These are phyloP conservation scores for Panicum virgatum DNA, from an alignment of 202 grass and related monocot genomes.

Conservation along the genomic window DNA sequence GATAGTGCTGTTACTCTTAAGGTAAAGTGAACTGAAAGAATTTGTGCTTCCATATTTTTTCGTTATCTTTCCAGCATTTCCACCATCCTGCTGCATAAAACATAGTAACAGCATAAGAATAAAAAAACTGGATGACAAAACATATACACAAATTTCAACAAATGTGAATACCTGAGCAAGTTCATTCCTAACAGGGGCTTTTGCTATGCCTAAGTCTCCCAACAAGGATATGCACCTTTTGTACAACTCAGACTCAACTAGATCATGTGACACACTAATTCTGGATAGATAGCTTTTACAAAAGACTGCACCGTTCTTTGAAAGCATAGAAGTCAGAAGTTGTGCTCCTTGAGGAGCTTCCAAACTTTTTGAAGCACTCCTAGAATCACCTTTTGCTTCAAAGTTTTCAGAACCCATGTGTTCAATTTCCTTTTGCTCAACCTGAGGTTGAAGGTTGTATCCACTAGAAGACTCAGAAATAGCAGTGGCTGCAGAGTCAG, in stretches of 20 bases:
- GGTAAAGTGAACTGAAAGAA: slow-evolving; percentile 61
- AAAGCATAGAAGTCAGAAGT: slow-evolving; percentile 30
- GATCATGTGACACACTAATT: slow-evolving; percentile 66
- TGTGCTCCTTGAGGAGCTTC: slow-evolving; percentile 36
- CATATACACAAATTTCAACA: slow-evolving; percentile 3
- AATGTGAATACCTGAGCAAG: slow-evolving; percentile 48
- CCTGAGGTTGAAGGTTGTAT: slow-evolving; percentile 26
- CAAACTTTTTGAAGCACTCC: slow-evolving; percentile 14
- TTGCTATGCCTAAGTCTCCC: slow-evolving; percentile 45
- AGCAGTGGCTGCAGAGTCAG: slow-evolving; percentile 34
- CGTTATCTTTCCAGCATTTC: slow-evolving; percentile 36
- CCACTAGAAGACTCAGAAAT: slow-evolving; percentile 41
- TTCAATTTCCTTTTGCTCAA: slow-evolving; percentile 50
- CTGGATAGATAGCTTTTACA: slow-evolving; percentile 64
- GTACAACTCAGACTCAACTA: slow-evolving; percentile 70
- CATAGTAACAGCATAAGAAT: slow-evolving; percentile 31
- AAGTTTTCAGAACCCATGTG: slow-evolving; percentile 44
- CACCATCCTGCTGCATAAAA: slow-evolving; percentile 41
- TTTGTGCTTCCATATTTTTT: slow-evolving; percentile 46
- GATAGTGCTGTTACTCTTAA: slow-evolving; percentile 45
- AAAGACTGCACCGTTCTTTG: slow-evolving; percentile 50
- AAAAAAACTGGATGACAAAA: slow-evolving; percentile 29
- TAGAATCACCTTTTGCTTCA: slow-evolving; percentile 44
- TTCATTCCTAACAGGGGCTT: slow-evolving; percentile 26
- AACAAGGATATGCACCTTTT: slow-evolving; percentile 59